phyloP scores from a whole-genome alignment of 129 eudicot species.

The Helichrysum umbraculigerum region DNA sequence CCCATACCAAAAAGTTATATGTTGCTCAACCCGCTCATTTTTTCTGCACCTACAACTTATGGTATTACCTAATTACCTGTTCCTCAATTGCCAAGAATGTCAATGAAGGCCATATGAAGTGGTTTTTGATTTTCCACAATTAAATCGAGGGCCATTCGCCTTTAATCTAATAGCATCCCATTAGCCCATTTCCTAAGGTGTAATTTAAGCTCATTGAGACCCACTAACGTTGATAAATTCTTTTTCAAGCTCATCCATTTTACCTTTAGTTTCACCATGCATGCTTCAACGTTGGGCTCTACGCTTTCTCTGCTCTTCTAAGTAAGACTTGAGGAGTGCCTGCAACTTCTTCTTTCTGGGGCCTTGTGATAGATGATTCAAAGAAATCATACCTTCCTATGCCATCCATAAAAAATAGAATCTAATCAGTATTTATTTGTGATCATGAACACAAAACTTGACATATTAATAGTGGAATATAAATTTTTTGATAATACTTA shows the following conservation, averaged over 20 bases:
- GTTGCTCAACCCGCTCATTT: no score
- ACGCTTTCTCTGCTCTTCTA: constrained; percentile 27
- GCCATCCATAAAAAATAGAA: neutral
- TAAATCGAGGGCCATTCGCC: constrained; percentile 73
- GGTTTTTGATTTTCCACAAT: constrained; percentile 67
- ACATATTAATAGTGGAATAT: neutral
- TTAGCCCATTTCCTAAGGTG: constrained; percentile 87
- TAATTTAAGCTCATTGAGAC: constrained; percentile 67
- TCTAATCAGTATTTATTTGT: neutral
- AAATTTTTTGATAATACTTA: neutral
- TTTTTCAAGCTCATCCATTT: constrained; percentile 85
- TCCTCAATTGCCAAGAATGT: constrained; percentile 55
- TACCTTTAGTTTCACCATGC: constrained; percentile 74
- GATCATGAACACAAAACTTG: neutral
- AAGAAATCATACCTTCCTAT: constrained; percentile 27
- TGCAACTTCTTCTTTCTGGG: constrained; percentile 68
- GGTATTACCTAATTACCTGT: neutral
- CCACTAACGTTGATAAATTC: constrained; percentile 74
- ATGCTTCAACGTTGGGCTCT: constrained; percentile 72
- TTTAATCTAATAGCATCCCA: constrained; percentile 90
- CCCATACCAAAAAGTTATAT: no score
- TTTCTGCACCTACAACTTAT: neutral
- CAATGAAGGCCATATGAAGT: constrained; percentile 88
- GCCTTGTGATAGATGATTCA: constrained; percentile 28
- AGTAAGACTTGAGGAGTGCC: constrained; percentile 17